Percentiles rank a stretch among this genome's conserved stretches.
Evolutionary conservation across 495 filamentous ascomycete species (phyloP).

Genomic region (Tetracladium setigerum): DNA sequence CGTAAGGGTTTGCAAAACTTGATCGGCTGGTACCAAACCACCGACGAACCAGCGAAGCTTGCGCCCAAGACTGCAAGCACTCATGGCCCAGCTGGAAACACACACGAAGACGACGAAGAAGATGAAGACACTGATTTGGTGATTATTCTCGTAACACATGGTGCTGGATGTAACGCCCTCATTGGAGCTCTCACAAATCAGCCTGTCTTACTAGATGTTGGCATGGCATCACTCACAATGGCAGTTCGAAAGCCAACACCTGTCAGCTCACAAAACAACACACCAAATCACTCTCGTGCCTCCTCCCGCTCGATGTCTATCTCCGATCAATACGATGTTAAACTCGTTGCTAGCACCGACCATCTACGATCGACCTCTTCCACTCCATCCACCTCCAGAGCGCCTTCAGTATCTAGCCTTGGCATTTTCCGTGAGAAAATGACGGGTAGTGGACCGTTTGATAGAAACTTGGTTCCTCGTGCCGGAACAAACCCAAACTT

Average conservation of each 20-base stretch:
- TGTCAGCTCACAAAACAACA: constrained; percentile 21
- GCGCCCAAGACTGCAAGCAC: constrained; percentile 13
- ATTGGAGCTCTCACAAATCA: constrained; percentile 86
- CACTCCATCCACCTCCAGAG: constrained; percentile 20
- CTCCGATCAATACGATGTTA: constrained; percentile 67
- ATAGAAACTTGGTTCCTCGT: constrained; percentile 17
- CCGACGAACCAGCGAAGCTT: constrained; percentile 18
- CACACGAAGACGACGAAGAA: constrained; percentile 18
- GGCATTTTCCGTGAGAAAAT: constrained; percentile 12
- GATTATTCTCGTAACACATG: constrained; percentile 89
- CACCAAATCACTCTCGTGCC: constrained; percentile 23
- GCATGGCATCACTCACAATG: constrained; percentile 85
- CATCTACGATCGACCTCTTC: constrained; percentile 55
- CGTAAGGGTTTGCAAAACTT: constrained; percentile 66
- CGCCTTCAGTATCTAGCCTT: constrained; percentile 18
- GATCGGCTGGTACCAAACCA: constrained; percentile 67
- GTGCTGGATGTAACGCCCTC: constrained; percentile 94
- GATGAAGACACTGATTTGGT: constrained; percentile 59
- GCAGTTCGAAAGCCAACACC: constrained; percentile 55
- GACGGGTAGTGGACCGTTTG: constrained; percentile 20
- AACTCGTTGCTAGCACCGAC: constrained; percentile 69
- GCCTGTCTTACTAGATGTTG: constrained; percentile 81
- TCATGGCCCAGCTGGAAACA: constrained; percentile 12
- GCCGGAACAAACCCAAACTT: constrained; percentile 10
- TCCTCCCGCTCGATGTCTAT: constrained; percentile 29